phyloP scores from a whole-genome alignment of 225 moss, liverwort and hornwort species.

The Marchantia paleacea region DNA sequence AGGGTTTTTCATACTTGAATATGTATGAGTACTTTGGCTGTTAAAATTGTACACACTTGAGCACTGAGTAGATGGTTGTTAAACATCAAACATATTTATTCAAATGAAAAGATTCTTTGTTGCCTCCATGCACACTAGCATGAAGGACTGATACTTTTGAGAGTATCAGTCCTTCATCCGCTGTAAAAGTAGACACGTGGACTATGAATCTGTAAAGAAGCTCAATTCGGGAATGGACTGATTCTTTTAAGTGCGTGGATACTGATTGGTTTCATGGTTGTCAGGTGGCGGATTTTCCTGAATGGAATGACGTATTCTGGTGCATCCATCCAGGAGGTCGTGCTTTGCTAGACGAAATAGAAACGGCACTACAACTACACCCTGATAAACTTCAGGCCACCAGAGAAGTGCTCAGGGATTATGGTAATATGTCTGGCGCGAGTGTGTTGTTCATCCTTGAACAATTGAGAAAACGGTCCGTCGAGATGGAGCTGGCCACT shows the following conservation, averaged over 20 bases:
- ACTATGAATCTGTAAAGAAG: background rate
- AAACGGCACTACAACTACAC: constrained; percentile 37
- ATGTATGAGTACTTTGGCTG: background rate
- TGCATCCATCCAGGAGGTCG: constrained; percentile 46
- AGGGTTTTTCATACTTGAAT: background rate
- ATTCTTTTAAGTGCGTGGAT: background rate
- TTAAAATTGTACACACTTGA: background rate
- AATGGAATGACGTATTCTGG: constrained; percentile 48
- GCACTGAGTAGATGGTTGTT: background rate
- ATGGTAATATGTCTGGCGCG: constrained; percentile 47
- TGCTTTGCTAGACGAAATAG: constrained; percentile 43
- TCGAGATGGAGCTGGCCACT: constrained; percentile 36
- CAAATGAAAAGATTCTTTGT: too few relatives aligned
- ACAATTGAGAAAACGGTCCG: constrained; percentile 32
- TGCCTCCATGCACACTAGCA: too few relatives aligned
- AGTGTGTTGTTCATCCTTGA: constrained; percentile 50
- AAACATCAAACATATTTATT: background rate
- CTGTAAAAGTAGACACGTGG: background rate
- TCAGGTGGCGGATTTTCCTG: constrained; percentile 39
- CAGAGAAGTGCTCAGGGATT: constrained; percentile 42
- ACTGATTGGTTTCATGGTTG: background rate
- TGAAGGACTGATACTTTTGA: too few relatives aligned
- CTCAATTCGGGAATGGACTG: background rate
- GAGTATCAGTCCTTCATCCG: background rate
- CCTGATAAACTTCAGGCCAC: constrained; percentile 42